Conservation (phyloP, 805 yeast species). For the Candida nanaspora region DNA sequence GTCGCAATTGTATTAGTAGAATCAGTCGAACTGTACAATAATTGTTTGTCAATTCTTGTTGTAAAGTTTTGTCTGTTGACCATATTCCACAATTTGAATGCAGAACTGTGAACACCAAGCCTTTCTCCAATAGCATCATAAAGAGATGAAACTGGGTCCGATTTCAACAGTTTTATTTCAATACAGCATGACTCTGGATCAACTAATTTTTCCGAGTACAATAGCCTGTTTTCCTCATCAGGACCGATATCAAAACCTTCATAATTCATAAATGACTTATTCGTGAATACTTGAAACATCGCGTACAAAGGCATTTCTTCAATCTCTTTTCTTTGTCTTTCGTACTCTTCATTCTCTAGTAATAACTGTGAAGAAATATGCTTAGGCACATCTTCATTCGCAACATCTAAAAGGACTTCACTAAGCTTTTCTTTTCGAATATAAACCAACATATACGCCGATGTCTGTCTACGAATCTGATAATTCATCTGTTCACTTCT, state of each 20-base stretch:
- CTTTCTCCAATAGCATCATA: constrained; percentile 40
- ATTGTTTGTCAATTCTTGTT: constrained; percentile 46
- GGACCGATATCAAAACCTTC: constrained; percentile 75
- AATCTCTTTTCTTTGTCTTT: constrained; percentile 44
- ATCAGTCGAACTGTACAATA: constrained; percentile 16
- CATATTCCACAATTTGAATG: constrained; percentile 57
- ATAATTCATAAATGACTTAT: constrained; percentile 46
- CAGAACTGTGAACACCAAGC: constrained; percentile 22
- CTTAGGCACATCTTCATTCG: constrained; percentile 52
- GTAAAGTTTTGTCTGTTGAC: constrained; percentile 67
- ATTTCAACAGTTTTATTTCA: constrained; percentile 46
- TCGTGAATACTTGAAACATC: constrained; percentile 49
- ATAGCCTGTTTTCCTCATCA: constrained; percentile 38
- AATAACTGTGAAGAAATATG: constrained; percentile 63
- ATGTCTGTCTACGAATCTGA: constrained; percentile 72
- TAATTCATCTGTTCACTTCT: constrained; percentile 58
- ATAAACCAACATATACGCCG: constrained; percentile 96
- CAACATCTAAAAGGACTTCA: constrained; percentile 51
- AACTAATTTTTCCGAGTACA: constrained; percentile 43
- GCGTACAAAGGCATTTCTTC: constrained; percentile 68
- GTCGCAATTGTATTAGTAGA: constrained; percentile 37
- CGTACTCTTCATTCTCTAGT: constrained; percentile 53
- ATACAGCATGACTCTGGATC: constrained; percentile 41
- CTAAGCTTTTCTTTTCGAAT: constrained; percentile 56
- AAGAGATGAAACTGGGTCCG: constrained; percentile 44